Percentiles rank a stretch among this genome's conserved stretches.
phyloP scores from a whole-genome alignment of 2,329 filamentous ascomycete genomes.

The Fusarium equiseti region DNA sequence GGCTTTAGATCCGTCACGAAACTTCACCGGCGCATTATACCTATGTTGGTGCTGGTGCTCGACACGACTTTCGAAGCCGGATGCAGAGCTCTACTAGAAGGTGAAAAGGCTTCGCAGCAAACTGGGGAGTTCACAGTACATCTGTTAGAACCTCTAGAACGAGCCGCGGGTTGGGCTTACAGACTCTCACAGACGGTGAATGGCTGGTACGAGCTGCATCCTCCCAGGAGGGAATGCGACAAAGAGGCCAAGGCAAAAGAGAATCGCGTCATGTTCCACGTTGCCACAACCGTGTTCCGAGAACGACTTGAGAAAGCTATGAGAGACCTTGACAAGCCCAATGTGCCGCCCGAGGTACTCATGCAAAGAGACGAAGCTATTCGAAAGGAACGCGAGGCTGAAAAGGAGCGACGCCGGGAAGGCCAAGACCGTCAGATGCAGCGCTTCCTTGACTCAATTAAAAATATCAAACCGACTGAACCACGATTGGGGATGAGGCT shows the following conservation, averaged over 20 bases:
- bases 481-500: neutral
- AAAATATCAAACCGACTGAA: constrained; percentile 10
- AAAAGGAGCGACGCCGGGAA: constrained; percentile 2
- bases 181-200: constrained; percentile 31
- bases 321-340: constrained; percentile 7
- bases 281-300: neutral
- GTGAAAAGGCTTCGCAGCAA: neutral
- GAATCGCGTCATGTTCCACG: constrained; percentile 14
- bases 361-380: constrained; percentile 21
- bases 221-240: neutral
- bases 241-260: neutral
- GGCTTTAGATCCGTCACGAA: constrained; percentile 14
- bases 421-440: constrained; percentile 28
- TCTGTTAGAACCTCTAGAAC: constrained; percentile 28
- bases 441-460: constrained; percentile 38
- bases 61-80: constrained; percentile 41
- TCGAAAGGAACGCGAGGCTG: constrained; percentile 12
- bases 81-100: neutral
- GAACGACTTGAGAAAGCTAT: constrained; percentile 25
- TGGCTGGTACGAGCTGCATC: constrained; percentile 24
- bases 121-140: constrained; percentile 39
- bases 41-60: constrained; percentile 44
- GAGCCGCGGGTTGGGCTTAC: constrained; percentile 31
- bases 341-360: constrained; percentile 5
- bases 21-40: constrained; percentile 42